phyloP scores from a whole-genome alignment of 2,329 filamentous ascomycete species.

The Septoria linicola region DNA sequence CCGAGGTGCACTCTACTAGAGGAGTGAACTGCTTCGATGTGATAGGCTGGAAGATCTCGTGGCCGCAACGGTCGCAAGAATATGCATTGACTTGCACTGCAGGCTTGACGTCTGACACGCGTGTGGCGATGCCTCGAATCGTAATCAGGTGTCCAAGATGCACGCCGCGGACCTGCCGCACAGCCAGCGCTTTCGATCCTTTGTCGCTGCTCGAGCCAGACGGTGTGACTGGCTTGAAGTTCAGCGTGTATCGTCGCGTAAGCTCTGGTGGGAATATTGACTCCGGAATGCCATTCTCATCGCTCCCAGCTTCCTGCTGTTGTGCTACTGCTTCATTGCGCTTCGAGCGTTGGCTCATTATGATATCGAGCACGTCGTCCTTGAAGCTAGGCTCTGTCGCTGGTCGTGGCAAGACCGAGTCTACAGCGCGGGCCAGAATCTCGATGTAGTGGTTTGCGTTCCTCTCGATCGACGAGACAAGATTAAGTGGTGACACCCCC shows the following conservation, averaged over 20 bases:
- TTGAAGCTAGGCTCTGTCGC: constrained; percentile 86
- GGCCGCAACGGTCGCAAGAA: constrained; percentile 92
- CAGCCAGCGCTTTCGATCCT: constrained; percentile 69
- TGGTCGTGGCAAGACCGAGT: constrained; percentile 78
- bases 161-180: constrained; percentile 87
- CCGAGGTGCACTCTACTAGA: constrained; percentile 79
- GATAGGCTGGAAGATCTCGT: constrained; percentile 96
- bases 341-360: constrained; percentile 86
- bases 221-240: constrained; percentile 87
- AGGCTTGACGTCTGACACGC: constrained; percentile 97
- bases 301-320: constrained; percentile 40
- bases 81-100: constrained; percentile 97
- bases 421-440: constrained; percentile 81
- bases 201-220: constrained; percentile 63
- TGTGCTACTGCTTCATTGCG: constrained; percentile 72
- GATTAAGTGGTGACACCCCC: constrained; percentile 54
- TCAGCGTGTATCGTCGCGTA: constrained; percentile 88
- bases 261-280: constrained; percentile 88
- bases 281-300: constrained; percentile 60
- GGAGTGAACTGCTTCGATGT: constrained; percentile 88
- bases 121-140: constrained; percentile 86
- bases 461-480: constrained; percentile 80
- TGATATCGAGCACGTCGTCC: constrained; percentile 93
- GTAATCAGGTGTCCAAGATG: constrained; percentile 93
- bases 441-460: constrained; percentile 97